phyloP scores from a whole-genome alignment of 345 rosid species.

The Linum trigynum region DNA sequence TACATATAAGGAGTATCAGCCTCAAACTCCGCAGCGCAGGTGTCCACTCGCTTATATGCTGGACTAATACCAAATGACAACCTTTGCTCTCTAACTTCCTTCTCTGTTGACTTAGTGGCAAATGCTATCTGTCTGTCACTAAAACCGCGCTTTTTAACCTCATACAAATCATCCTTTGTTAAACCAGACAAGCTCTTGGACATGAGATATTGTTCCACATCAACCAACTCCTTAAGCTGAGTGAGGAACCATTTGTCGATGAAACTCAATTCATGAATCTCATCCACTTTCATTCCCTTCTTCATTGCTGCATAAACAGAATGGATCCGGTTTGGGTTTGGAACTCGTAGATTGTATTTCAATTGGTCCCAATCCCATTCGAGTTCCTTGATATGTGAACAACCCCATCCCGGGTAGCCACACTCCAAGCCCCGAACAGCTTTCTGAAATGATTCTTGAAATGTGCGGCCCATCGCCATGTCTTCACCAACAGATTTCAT shows the following conservation, averaged over 20 bases:
- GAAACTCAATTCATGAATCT: constrained; percentile 62
- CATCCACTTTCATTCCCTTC: constrained; percentile 88
- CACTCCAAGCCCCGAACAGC: constrained; percentile 78
- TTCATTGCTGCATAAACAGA: constrained; percentile 93
- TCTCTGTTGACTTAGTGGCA: constrained; percentile 79
- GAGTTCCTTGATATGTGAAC: constrained; percentile 63
- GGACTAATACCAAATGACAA: constrained; percentile 69
- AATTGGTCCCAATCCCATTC: constrained; percentile 87
- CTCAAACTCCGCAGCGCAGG: constrained; percentile 98
- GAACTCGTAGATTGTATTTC: constrained; percentile 79
- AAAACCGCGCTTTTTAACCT: constrained; percentile 75
- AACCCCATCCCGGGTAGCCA: constrained; percentile 93
- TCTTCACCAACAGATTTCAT: constrained; percentile 98
- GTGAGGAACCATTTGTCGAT: constrained; percentile 96
- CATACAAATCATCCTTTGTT: constrained; percentile 71
- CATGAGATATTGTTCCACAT: constrained; percentile 80
- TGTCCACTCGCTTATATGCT: constrained; percentile 84
- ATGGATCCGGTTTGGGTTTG: constrained; percentile 77
- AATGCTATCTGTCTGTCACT: constrained; percentile 95
- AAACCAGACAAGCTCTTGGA: constrained; percentile 42
- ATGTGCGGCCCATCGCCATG: constrained; percentile 90
- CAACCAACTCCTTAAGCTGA: constrained; percentile 79
- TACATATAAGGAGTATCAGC: constrained; percentile 96
- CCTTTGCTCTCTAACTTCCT: constrained; percentile 62
- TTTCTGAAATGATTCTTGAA: constrained; percentile 95